Evolutionary conservation across 805 yeast genomes (phyloP), one percentile per base, ranked within the genome.

Genomic region (Kockiozyma suomiensis): DNA sequence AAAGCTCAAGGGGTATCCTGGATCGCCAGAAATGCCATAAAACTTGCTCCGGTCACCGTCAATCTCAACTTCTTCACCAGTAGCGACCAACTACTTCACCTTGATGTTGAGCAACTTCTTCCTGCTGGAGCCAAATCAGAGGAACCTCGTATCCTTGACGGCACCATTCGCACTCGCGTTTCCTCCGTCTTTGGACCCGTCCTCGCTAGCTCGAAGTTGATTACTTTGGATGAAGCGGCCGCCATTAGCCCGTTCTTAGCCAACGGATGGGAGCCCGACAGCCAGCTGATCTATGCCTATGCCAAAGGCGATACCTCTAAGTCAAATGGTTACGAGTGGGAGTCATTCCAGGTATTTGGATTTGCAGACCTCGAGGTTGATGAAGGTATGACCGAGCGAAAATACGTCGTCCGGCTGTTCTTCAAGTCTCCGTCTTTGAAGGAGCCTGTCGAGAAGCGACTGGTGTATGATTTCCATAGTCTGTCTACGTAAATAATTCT

Each of bases 161-260:
- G 30, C 52, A 49, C 4, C 15, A 48, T 12, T 19, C 61, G 62
- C 17, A 49, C 37, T 50, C 54, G 50, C 32, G 52, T 56, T 35
- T 48, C 61, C 23, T 12, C 64, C 5, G 66, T 62, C 50, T 62
- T 59, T 33, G 66, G 66, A 4, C 65, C 65, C 7, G 64, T 62
- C 37, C 19, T 54, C n/a, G 53, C 54, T 15, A 21, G 33, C 23
- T 28, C 52, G 13, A 19, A 30, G 4, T 58, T 57, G 13, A 41
- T 37, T 32, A 42, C 65, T 12, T 30, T 49, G 35, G 61, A 41
- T 15, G 61, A 62, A 7, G 61, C 57, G 10, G 59, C 56, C 15
- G 37, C 28, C 37, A 56, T 59, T 32, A 12, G 40, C 23, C 32
- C 45, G 28, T 62, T 61, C 38, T 45, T 62, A 12, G 59, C 51